A percentile compares a stretch with the other conserved stretches of the same genome.
Evolutionary conservation across 805 yeast species (phyloP).

Genomic region (Candida koratica): DNA sequence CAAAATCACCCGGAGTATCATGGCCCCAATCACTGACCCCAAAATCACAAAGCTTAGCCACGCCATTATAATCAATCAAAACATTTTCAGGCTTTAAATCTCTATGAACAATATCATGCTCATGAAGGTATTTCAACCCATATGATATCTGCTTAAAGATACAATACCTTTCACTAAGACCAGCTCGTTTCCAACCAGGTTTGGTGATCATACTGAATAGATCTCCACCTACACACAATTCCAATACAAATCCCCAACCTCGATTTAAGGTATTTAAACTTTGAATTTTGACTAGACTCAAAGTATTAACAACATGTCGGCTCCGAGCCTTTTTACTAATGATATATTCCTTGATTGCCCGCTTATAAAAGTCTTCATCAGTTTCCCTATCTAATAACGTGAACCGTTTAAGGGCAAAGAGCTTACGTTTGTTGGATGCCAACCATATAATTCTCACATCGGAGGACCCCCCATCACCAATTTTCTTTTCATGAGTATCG

Average conservation of each 20-base stretch:
- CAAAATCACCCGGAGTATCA: slow-evolving; percentile 46
- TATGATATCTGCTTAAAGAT: slow-evolving; percentile 63
- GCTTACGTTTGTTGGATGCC: slow-evolving; percentile 36
- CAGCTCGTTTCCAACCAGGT: slow-evolving; percentile 56
- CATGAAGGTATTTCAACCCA: slow-evolving; percentile 62
- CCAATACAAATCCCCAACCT: slow-evolving; percentile 77
- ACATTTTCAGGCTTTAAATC: slow-evolving; percentile 77
- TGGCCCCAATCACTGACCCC: slow-evolving; percentile 71
- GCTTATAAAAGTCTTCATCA: slow-evolving; percentile 57
- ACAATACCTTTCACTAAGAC: slow-evolving; percentile 54
- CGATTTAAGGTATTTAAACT: slow-evolving; percentile 50
- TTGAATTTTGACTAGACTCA: slow-evolving; percentile 54
- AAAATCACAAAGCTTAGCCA: slow-evolving; percentile 69
- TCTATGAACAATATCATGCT: slow-evolving; percentile 62
- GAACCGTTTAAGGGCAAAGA: slow-evolving; percentile 66
- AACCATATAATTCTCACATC: slow-evolving; percentile 49
- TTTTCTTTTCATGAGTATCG: slow-evolving; percentile 38
- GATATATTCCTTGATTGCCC: slow-evolving; percentile 62
- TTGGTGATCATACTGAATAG: slow-evolving; percentile 51
- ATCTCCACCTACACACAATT: slow-evolving; percentile 60
- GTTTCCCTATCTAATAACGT: slow-evolving; percentile 57
- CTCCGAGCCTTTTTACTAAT: slow-evolving; percentile 55
- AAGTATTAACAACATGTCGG: slow-evolving; percentile 57
- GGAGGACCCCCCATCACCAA: slow-evolving; percentile 74
- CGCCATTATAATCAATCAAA: slow-evolving; percentile 54